Base-by-base conservation (phyloP, 345 rosid species). In the Lumnitzera racemosa region DNA sequence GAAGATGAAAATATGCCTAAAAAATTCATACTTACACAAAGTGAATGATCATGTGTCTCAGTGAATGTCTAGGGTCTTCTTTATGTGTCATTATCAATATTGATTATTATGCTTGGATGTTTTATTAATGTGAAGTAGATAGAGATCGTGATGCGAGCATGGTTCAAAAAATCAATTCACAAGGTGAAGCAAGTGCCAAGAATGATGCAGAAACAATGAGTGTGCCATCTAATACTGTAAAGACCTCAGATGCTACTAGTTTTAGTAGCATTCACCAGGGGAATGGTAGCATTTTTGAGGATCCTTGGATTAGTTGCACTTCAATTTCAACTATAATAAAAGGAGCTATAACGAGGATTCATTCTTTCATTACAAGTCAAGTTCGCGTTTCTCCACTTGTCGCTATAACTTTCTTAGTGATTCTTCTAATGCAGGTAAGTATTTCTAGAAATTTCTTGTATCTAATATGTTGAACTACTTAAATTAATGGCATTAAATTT, bases 361-460 rank as follows among this genome's bases (percentile, higher is more conserved):
- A 57, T 53, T 67, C 86, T 6, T 76, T 66, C 58, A 49, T 86
- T 61, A 78, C 62, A 62, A 77, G 76, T 47, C 92, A 79, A 60
- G 78, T 85, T 67, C 77, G 74, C 59, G 62, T 81, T 72, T 75
- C 83, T 51, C 80, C 77, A 49, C 75, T 87, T 56, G 66, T 86
- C 58, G 77, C 69, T 29, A 63, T 83, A 57, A 90, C 87, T 12
- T 88, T 90, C 71, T 76, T 68, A 2, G 86, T 88, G 74, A 81
- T 90, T 67, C 62, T 88, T 75, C 83, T 84, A 73, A 84, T 94
- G 96, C 97, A 94, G 95, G 95, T 94, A 79, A n/a, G 65, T 11
- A 20, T 4, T 46, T 47, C 51, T 29, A 11, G 14, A 46, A 49
- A 23, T 31, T 50, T 36, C n/a, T 15, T 15, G 36, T 25, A 31